Conservation (phyloP, 1,284 basidiomycete genomes). For the Bondarzewia mesenterica region DNA sequence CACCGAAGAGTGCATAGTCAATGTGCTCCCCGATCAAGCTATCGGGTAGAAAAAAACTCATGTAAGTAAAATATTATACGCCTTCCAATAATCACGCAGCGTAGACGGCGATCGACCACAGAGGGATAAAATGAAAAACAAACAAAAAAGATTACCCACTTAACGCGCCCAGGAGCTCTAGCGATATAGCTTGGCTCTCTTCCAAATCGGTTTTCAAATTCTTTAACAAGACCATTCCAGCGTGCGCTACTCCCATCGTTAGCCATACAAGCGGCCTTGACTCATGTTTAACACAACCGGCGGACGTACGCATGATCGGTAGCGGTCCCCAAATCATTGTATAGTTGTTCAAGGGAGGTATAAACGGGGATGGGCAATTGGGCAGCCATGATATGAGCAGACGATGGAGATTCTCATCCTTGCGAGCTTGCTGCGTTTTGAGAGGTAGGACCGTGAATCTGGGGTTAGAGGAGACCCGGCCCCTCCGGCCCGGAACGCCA, state of each 20-base stretch:
- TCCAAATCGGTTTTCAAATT: conserved; percentile 63
- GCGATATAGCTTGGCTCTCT: conserved; percentile 62
- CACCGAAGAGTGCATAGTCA: conserved; percentile 77
- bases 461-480: too few relatives aligned
- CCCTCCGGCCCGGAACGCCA: too few relatives aligned
- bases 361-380: conserved; percentile 58
- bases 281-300: not conserved
- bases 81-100: too few relatives aligned
- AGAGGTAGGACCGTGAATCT: too few relatives aligned
- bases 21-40: conserved; percentile 71
- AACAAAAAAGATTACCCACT: conserved; percentile 31
- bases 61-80: not conserved
- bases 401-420: not conserved
- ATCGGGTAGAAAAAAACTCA: not conserved
- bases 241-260: conserved; percentile 32
- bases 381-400: conserved; percentile 39
- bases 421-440: not conserved
- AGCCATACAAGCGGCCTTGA: not conserved
- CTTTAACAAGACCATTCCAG: conserved; percentile 56
- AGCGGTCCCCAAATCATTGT: conserved; percentile 46
- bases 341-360: conserved; percentile 51
- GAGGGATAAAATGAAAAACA: not conserved
- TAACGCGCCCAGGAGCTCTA: conserved; percentile 80
- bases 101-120: too few relatives aligned
- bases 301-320: conserved; percentile 45